Evolutionary conservation across 345 rosid genomes (phyloP), one percentile per base, ranked within the genome.

Genomic region (Orychophragmus violaceus): DNA sequence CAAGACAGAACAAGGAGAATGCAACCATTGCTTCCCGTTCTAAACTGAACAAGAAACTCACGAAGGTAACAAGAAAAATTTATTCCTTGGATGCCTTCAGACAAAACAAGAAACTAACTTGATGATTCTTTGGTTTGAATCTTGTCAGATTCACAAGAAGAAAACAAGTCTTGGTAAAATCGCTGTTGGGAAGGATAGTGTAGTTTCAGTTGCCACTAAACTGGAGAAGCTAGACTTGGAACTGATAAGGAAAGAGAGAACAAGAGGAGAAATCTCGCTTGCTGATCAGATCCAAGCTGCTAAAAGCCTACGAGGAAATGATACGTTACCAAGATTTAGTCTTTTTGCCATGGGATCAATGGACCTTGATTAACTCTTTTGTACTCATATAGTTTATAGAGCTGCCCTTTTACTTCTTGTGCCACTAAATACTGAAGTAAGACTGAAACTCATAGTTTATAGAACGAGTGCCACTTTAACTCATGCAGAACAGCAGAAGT

Each of bases 211-310:
- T 33, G 72, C 66, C 44, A 77, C 78, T 41, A 77, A 78, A 23
- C 76, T 85, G 84, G 87, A 84, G 84, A 81, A 84, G 5, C 48
- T 85, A 65, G 88, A 87, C 49, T 48, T 79, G 62, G 89, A 86
- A 69, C 52, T 81, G 45, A 64, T 82, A 49, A 78, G 62, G 81
- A 82, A 71, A 71, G 88, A 87, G 65, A 84, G 82, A 66, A 73
- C 67, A 68, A 76, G 51, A 52, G 82, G 75, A 30, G 76, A 78
- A 64, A 71, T 78, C 69, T 83, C 96, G 12, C 86, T 93, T 27
- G 97, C 95, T 7, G 97, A 93, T 37, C 91, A 89, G 84, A 89
- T 92, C 69, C 82, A 19, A 69, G 91, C 86, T 0, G 93, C 95
- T 53, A 89, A 82, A 63, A 86, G 32, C 58, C 85, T 30, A 77